Percentiles rank a stretch among this genome's conserved stretches.
Evolutionary conservation across 78 protist species (phyloP).

Genomic region (Bodo saltans): DNA sequence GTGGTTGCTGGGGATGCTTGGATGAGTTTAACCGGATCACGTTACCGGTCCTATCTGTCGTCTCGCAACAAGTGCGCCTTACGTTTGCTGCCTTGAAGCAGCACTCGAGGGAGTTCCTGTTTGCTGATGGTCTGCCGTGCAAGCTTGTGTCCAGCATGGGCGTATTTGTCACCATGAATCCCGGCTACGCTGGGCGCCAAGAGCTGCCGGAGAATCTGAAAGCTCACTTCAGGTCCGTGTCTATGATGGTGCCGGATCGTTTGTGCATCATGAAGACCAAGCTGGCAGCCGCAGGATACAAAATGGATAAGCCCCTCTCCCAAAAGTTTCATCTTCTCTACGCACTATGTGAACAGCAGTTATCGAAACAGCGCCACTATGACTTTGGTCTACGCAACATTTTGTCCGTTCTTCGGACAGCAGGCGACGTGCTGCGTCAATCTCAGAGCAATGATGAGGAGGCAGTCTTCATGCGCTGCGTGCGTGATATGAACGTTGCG

Average conservation of each 20-base stretch:
- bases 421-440: conserved; percentile 50
- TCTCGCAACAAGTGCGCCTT: conserved; percentile 72
- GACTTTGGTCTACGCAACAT: conserved; percentile 74
- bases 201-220: conserved; percentile 92
- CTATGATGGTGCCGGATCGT: conserved; percentile 90
- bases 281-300: conserved; percentile 72
- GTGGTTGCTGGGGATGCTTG: conserved; percentile 82
- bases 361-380: conserved; percentile 79
- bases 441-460: conserved; percentile 44
- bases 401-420: conserved; percentile 67
- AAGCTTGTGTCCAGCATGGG: conserved; percentile 48
- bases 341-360: conserved; percentile 76
- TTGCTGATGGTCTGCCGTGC: conserved; percentile 56
- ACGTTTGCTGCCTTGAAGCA: conserved; percentile 53
- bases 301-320: conserved; percentile 37
- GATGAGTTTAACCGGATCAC: conserved; percentile 92
- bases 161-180: conserved; percentile 86
- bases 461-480: conserved; percentile 58
- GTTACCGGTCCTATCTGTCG: conserved; percentile 70
- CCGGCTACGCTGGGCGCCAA: conserved; percentile 90
- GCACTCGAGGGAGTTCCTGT: conserved; percentile 42
- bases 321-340: conserved; percentile 70
- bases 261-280: conserved; percentile 69
- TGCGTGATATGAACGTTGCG: conserved; percentile 79
- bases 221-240: conserved; percentile 71